These are phyloP conservation scores for Phoma herbarum DNA, from an alignment of 2,329 filamentous ascomycete species.

Conservation along the genomic window DNA sequence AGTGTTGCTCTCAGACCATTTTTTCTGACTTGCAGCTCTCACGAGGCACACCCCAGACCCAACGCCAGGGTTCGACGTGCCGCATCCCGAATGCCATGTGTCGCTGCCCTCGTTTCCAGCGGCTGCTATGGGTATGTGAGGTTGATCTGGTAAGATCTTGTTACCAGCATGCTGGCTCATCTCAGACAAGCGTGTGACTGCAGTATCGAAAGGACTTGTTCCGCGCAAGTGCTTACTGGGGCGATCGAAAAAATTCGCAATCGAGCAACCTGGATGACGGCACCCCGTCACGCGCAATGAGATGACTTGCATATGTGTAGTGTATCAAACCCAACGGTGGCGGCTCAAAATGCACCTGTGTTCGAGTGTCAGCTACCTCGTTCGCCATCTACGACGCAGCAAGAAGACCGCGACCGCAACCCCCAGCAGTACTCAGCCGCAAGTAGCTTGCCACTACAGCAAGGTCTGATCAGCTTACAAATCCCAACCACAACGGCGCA, in stretches of 20 bases:
- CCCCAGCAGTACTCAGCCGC: not conserved
- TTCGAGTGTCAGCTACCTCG: not conserved
- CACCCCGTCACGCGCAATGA: constrained; percentile 1
- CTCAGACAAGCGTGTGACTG: constrained; percentile 6
- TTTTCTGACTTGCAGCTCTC: constrained; percentile 10
- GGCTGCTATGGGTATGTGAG: not conserved
- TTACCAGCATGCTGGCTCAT: constrained; percentile 5
- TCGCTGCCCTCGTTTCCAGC: constrained; percentile 1
- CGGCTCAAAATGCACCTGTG: not conserved
- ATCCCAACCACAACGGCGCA: not conserved
- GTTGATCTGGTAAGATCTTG: constrained; percentile 6
- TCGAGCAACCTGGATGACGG: not conserved
- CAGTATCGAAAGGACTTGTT: constrained; percentile 5
- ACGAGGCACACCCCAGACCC: constrained; percentile 8
- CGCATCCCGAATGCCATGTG: constrained; percentile 15
- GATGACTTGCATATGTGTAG: constrained; percentile 16
- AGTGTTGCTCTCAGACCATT: not conserved
- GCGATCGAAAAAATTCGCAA: not conserved
- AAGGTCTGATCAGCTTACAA: not conserved
- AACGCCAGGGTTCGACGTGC: constrained; percentile 7
- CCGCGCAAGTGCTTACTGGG: constrained; percentile 10
- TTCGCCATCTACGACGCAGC: not conserved
- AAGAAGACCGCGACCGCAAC: not conserved
- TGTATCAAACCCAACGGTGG: not conserved
- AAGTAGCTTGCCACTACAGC: not conserved